Evolutionary conservation across 345 rosid genomes (phyloP), one percentile per base, ranked within the genome.

Genomic region (Rhizophora mangle): DNA sequence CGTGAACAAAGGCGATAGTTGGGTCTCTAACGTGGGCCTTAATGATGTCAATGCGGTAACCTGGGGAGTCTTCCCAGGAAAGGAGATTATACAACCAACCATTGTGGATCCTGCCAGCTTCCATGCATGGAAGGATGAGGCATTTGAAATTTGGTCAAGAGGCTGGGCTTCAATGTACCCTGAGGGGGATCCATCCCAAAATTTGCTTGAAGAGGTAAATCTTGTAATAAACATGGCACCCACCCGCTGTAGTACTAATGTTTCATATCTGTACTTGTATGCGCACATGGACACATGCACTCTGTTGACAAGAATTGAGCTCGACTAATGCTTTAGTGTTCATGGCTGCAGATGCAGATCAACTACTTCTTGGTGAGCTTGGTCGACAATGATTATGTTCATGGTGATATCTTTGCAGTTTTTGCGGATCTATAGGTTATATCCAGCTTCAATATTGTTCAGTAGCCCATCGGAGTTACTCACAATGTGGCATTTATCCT

Each of bases 51-150:
- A 95, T 76, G 98, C 97, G 0, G 98, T 95, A 52, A 95, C 98
- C 2, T 95, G 98, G 99, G 99, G 97, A 72, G 99, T 81, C 15
- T 95, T 95, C 86, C 94, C 94, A 15, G 91, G 84, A 11, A 95
- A 86, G 80, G 94, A 95, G 85, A 86, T 90, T 19, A 79, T 90
- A 75, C 98, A 92, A 74, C 99, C 98, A 1, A 95, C 99, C 0
- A 89, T 92, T n/a, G 99, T 90, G 58, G 99, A 95, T 78, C 96
- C 98, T n/a, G 77, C 89, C 52, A 95, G 99, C 82, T 95, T 95
- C 79, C 65, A 70, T 71, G 89, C 90, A 63, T 95, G 97, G 99
- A 95, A 95, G 84, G 99, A 95, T 18, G 98, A 95, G 77, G 99
- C 99, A 3, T 95, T 95, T n/a, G 96, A 87, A 72, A 90, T 88